Evolutionary conservation across 1,284 basidiomycete species (phyloP), one percentile per base, ranked within the genome.

Genomic region (Ceratorhiza oryzae-sativae): DNA sequence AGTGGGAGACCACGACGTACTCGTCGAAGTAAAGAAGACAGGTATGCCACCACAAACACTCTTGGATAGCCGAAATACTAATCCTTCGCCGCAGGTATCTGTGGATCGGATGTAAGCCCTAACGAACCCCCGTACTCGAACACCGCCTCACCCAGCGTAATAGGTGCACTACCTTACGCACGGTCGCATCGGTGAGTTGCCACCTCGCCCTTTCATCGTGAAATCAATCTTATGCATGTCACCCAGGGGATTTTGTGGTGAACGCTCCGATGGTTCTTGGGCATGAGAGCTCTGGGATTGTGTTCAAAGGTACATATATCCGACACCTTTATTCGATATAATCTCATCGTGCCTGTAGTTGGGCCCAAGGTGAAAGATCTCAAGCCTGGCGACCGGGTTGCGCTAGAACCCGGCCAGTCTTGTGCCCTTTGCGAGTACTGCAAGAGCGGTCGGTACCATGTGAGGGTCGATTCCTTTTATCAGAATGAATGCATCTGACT

Each of bases 1-100:
- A 91, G 90, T 93, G 74, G 84, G 84, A 25, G 86, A 86, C 65
- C 85, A 92, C 77, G 91, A 97, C 77, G 94, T 96, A 53, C 87
- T 98, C 36, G 88, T 98, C 58, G 87, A 93, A 78, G 90, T 98
- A 60, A 95, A 95, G 82, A 95, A 97, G 82, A 95, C 94, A 25
- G 93, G 92, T 90, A 74, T 73, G 86, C 78, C 55, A 23, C 3
- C 41, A 71, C 32, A 5, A 34, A 15, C 2, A 27, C 20, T 39
- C 75, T 56, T 27, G 15, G 25, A 23, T 34, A 23, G 25, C 49
- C 23, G 55, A 76, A 51, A 42, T 25, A 49, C 32, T 60, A 46
- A 36, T 13, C 36, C 8, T 53, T 71, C 75, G 73, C 5, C 53
- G 32, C 75, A 94, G 93, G 93, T 71, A 94, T 96, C 75, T 96